Percentiles rank a stretch among this genome's conserved stretches.
Conservation (phyloP, 2,329 filamentous ascomycete species). For the Claviceps arundinis region DNA sequence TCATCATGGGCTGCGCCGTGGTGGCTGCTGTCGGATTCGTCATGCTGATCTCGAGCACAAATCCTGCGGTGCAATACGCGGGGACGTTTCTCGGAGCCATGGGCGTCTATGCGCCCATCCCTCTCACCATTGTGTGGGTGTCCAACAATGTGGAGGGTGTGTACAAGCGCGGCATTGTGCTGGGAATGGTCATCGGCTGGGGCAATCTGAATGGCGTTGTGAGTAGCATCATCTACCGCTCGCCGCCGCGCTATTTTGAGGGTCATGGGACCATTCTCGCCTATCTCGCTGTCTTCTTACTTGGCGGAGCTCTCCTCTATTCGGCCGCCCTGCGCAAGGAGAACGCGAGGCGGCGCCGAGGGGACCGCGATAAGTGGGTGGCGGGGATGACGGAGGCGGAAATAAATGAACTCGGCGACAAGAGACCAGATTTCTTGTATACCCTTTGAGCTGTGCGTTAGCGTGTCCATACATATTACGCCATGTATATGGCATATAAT, state of each 20-base stretch:
- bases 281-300: constrained; percentile 56
- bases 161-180: constrained; percentile 77
- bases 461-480: no score
- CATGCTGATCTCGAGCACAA: constrained; percentile 58
- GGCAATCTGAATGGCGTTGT: constrained; percentile 86
- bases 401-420: constrained; percentile 55
- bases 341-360: constrained; percentile 52
- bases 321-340: constrained; percentile 48
- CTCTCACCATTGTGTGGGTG: constrained; percentile 80
- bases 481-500: no score
- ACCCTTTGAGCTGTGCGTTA: constrained; percentile 30
- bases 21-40: constrained; percentile 65
- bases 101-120: constrained; percentile 77
- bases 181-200: constrained; percentile 86
- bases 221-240: constrained; percentile 64
- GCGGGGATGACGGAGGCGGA: constrained; percentile 50
- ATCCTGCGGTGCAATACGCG: constrained; percentile 61
- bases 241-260: constrained; percentile 50
- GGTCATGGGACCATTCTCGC: constrained; percentile 66
- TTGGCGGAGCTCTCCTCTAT: constrained; percentile 56
- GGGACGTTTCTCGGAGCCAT: constrained; percentile 74
- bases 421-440: constrained; percentile 58
- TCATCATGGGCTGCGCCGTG: constrained; percentile 62
- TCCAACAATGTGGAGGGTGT: constrained; percentile 83
- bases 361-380: constrained; percentile 49